phyloP scores from a whole-genome alignment of 345 rosid species.

The Lepidium africanum region DNA sequence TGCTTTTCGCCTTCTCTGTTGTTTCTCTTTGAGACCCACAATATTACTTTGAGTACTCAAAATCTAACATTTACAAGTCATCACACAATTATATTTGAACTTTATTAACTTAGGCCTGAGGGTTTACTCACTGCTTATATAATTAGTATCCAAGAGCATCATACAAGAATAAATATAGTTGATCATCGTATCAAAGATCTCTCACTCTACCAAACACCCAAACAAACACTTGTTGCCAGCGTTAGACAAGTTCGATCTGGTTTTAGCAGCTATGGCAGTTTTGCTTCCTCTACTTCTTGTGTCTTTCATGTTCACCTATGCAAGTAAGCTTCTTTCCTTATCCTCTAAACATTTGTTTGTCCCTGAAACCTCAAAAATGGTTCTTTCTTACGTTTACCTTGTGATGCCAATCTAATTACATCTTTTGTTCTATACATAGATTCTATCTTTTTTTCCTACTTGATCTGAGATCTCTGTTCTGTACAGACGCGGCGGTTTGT shows the following conservation, averaged over 20 bases:
- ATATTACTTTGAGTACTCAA: constrained; percentile 5
- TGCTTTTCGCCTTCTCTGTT: constrained; percentile 14
- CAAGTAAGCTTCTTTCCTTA: constrained; percentile 46
- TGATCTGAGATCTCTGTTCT: neutral
- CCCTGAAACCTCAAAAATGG: neutral
- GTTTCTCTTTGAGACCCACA: neutral
- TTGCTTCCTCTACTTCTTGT: constrained; percentile 41
- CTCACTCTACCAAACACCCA: constrained; percentile 1
- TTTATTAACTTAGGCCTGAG: neutral
- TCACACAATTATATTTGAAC: neutral
- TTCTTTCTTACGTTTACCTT: too few species aligned
- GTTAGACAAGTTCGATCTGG: neutral
- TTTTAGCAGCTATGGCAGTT: constrained; percentile 43
- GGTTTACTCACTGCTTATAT: neutral
- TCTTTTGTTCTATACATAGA: too few species aligned
- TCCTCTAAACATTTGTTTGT: neutral
- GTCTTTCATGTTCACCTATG: constrained; percentile 44
- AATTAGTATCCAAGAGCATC: neutral
- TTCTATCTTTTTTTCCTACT: too few species aligned
- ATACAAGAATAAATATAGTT: neutral
- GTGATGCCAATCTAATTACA: too few species aligned
- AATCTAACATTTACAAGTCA: constrained; percentile 26
- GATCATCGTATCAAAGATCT: neutral
- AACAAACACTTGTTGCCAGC: neutral
- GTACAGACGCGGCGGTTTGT: constrained; percentile 58